Evolutionary conservation across 2,329 filamentous ascomycete species (phyloP).

Genomic region (Neonectria hederae): DNA sequence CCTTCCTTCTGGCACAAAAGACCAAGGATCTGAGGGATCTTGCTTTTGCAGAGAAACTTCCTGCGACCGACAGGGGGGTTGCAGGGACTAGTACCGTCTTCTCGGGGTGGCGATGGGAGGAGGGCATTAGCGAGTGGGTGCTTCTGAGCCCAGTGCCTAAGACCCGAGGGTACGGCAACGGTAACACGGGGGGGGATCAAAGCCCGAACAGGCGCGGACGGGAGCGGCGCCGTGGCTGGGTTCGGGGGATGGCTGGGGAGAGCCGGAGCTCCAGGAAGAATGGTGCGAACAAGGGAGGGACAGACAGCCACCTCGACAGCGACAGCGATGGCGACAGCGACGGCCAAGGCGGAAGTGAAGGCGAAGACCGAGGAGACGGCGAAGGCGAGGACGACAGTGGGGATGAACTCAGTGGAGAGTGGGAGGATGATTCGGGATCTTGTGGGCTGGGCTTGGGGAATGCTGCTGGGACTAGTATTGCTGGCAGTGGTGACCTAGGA

Average conservation of each 20-base stretch:
- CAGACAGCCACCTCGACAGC: conserved; percentile 17
- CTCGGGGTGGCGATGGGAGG: conserved; percentile 52
- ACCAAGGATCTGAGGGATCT: conserved; percentile 64
- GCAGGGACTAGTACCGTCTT: conserved; percentile 40
- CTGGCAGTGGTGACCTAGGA: neutral
- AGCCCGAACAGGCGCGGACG: conserved; percentile 16
- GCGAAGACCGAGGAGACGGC: conserved; percentile 20
- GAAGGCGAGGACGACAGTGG: conserved; percentile 28
- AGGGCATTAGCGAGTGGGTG: conserved; percentile 54
- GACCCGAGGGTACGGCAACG: conserved; percentile 5
- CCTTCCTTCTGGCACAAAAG: conserved; percentile 61
- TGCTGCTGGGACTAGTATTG: conserved; percentile 6
- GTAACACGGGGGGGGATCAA: conserved; percentile 12
- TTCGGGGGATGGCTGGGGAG: neutral
- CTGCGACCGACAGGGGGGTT: conserved; percentile 19
- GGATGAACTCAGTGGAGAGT: conserved; percentile 35
- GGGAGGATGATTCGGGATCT: conserved; percentile 10
- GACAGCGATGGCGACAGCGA: conserved; percentile 24
- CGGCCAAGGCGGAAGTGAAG: conserved; percentile 5
- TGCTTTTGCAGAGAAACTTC: conserved; percentile 61
- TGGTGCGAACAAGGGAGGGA: neutral
- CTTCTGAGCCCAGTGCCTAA: conserved; percentile 31
- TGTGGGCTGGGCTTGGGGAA: conserved; percentile 9
- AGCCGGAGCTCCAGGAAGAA: neutral
- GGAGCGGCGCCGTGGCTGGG: conserved; percentile 4